These are phyloP conservation scores for Jaminaea rosea DNA, from an alignment of 1,284 basidiomycete genomes.

Conservation along the genomic window DNA sequence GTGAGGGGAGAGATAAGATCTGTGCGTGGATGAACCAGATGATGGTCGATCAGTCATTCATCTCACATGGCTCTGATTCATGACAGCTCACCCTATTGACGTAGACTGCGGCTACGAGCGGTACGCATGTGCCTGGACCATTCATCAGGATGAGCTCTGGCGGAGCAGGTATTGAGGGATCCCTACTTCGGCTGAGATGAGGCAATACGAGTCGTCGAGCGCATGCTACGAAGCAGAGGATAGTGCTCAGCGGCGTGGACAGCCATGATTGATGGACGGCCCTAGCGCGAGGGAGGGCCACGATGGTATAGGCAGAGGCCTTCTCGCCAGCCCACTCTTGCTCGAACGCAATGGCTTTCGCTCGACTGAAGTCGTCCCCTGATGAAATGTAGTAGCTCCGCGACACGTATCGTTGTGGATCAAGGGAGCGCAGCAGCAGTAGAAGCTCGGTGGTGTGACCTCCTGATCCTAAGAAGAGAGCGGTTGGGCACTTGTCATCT, in stretches of 20 bases:
- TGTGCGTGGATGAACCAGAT: too few species aligned
- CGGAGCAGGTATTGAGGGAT: neutral
- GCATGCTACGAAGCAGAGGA: slow-evolving; percentile 18
- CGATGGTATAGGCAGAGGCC: slow-evolving; percentile 43
- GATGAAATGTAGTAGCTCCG: slow-evolving; percentile 74
- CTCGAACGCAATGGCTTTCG: slow-evolving; percentile 66
- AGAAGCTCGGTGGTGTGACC: slow-evolving; percentile 89
- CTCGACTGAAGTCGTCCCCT: slow-evolving; percentile 68
- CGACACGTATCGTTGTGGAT: slow-evolving; percentile 65
- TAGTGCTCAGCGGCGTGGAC: slow-evolving; percentile 24
- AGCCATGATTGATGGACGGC: slow-evolving; percentile 41
- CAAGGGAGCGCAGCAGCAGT: slow-evolving; percentile 64
- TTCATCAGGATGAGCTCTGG: slow-evolving; percentile 79
- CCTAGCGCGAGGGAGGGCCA: slow-evolving; percentile 73
- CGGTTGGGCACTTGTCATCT: neutral
- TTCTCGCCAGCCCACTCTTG: neutral
- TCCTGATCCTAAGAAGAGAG: slow-evolving; percentile 42
- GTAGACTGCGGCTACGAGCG: slow-evolving; percentile 65
- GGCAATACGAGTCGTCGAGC: slow-evolving; percentile 18
- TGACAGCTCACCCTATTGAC: too few species aligned
- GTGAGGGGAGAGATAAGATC: slow-evolving; percentile 66
- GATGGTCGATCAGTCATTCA: too few species aligned
- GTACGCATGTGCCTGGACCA: slow-evolving; percentile 87
- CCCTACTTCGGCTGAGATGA: too few species aligned
- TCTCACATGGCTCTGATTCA: too few species aligned